A percentile compares a stretch with the other conserved stretches of the same genome.
phyloP scores from a whole-genome alignment of 2,329 filamentous ascomycete genomes.

The Fusarium irregulare region DNA sequence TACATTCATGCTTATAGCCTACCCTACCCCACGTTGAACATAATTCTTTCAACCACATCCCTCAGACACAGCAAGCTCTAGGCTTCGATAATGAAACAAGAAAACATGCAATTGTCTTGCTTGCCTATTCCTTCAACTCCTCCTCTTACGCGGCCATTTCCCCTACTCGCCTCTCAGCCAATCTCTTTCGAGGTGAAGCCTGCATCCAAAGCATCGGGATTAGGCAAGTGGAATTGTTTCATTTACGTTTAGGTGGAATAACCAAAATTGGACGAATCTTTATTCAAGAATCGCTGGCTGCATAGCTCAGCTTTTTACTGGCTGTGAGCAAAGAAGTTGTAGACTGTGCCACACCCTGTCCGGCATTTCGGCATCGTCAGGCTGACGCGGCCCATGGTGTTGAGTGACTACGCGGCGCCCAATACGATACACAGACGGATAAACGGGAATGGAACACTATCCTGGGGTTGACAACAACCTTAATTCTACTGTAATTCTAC shows the following conservation, averaged over 20 bases:
- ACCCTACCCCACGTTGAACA: conserved; percentile 2
- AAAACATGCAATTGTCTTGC: neutral
- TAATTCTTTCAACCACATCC: neutral
- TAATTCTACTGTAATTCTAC: conserved; percentile 15
- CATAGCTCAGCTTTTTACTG: neutral
- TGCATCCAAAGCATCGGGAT: neutral
- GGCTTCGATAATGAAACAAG: conserved; percentile 21
- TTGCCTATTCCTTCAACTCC: neutral
- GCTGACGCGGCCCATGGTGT: conserved; percentile 42
- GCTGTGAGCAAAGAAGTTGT: neutral
- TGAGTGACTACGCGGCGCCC: conserved; percentile 28
- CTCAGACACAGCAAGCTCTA: conserved; percentile 1
- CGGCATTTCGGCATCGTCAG: conserved; percentile 33
- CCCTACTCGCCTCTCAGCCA: neutral
- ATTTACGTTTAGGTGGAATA: neutral
- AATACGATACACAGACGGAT: conserved; percentile 11
- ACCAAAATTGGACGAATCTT: neutral
- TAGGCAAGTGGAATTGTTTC: neutral
- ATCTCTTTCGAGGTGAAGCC: neutral
- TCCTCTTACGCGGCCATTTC: conserved; percentile 5
- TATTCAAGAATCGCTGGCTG: neutral
- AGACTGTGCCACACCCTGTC: conserved; percentile 21
- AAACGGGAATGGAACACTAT: conserved; percentile 16
- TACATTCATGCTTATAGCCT: neutral
- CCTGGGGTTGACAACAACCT: conserved; percentile 16